These are phyloP conservation scores for Eimeria zaria DNA, from an alignment of 169 alveolate genomes.

Conservation along the genomic window DNA sequence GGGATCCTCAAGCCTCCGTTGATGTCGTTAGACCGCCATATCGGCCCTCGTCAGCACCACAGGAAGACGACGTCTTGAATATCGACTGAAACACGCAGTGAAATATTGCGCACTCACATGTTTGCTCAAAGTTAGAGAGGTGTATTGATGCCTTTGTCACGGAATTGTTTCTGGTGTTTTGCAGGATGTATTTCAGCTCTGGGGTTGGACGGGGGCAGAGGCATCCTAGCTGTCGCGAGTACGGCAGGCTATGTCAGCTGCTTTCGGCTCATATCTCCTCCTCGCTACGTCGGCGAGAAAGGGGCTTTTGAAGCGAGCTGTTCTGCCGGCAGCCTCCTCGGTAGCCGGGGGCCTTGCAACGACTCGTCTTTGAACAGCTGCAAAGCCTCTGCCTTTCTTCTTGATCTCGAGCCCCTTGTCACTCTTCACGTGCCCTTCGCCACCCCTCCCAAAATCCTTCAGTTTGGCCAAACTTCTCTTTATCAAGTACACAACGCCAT, in stretches of 20 bases:
- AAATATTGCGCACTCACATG: neutral
- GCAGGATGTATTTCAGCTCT: conserved; percentile 31
- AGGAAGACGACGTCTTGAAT: neutral
- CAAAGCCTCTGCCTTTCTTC: neutral
- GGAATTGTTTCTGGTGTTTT: neutral
- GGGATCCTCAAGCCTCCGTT: conserved; percentile 3
- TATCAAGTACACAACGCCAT: neutral
- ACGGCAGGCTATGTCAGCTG: conserved; percentile 48
- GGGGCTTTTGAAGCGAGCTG: neutral
- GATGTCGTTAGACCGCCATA: conserved; percentile 17
- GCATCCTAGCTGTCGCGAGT: conserved; percentile 29
- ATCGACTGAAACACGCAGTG: neutral
- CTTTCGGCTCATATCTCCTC: conserved; percentile 26
- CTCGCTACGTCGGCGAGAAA: neutral
- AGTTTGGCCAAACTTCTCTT: neutral
- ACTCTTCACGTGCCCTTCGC: conserved; percentile 48
- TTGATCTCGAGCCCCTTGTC: neutral
- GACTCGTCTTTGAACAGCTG: neutral
- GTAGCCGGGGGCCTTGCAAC: conserved; percentile 2
- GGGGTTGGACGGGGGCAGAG: conserved; percentile 36
- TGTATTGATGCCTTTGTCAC: neutral
- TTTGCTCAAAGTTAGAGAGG: neutral
- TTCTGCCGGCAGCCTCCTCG: conserved; percentile 1
- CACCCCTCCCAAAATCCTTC: conserved; percentile 18
- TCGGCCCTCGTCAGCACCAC: neutral